These are phyloP conservation scores for Monilinia laxa DNA, from an alignment of 2,329 filamentous ascomycete species.

Conservation along the genomic window DNA sequence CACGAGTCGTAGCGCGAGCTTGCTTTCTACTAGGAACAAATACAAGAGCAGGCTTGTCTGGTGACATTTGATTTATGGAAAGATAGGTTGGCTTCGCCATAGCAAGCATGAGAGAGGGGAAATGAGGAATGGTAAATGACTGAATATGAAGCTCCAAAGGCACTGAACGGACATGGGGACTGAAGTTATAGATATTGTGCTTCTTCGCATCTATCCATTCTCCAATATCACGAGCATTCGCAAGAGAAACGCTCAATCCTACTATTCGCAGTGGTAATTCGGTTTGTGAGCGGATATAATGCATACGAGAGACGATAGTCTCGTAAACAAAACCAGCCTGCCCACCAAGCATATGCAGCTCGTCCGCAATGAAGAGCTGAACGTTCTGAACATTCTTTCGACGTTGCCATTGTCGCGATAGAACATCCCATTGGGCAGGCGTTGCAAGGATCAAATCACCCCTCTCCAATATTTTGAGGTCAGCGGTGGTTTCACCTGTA, in stretches of 20 bases:
- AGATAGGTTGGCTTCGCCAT: constrained; percentile 96
- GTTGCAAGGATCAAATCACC: constrained; percentile 91
- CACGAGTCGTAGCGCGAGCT: constrained; percentile 79
- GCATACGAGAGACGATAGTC: constrained; percentile 95
- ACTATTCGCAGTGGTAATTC: constrained; percentile 84
- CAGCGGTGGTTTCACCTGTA: constrained; percentile 86
- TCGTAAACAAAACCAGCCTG: constrained; percentile 88
- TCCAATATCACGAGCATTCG: constrained; percentile 89
- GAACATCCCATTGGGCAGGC: constrained; percentile 89
- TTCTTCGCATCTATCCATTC: constrained; percentile 98
- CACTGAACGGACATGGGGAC: constrained; percentile 82
- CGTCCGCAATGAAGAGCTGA: constrained; percentile 89
- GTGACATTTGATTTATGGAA: constrained; percentile 82
- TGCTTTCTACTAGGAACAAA: constrained; percentile 96
- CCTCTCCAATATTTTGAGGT: constrained; percentile 82
- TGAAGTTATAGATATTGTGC: constrained; percentile 99
- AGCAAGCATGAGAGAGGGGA: constrained; percentile 95
- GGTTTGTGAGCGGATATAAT: constrained; percentile 87
- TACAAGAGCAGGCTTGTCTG: constrained; percentile 84
- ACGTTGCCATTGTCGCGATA: constrained; percentile 94
- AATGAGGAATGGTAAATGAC: constrained; percentile 92
- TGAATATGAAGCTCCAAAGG: constrained; percentile 93
- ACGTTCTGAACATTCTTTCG: constrained; percentile 93
- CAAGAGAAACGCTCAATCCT: constrained; percentile 85
- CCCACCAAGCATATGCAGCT: constrained; percentile 89